These are phyloP conservation scores for Pleurotus cornucopiae DNA, from an alignment of 768 basidiomycete species.

Conservation along the genomic window DNA sequence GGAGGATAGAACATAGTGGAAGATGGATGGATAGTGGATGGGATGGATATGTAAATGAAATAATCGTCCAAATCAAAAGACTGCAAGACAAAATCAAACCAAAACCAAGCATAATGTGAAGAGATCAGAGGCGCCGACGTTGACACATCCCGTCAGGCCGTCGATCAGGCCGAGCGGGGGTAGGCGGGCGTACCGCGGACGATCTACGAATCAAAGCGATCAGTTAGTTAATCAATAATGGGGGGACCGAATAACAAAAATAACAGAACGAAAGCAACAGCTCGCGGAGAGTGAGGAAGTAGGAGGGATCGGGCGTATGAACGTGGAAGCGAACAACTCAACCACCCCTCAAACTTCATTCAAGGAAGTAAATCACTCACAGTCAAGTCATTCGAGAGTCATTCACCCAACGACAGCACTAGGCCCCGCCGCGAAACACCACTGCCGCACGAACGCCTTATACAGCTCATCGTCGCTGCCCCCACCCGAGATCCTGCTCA, in stretches of 20 bases:
- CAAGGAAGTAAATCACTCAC: neutral
- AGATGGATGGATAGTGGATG: neutral
- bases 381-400: neutral
- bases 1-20: neutral
- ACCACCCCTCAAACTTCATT: too few relatives aligned
- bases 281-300: neutral
- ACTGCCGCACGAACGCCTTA: constrained; percentile 59
- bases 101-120: too few relatives aligned
- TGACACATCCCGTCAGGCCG: too few relatives aligned
- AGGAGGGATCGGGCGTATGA: neutral
- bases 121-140: too few relatives aligned
- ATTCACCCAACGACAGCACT: constrained; percentile 2
- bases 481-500: constrained; percentile 1
- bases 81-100: neutral
- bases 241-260: too few relatives aligned
- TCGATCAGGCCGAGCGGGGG: too few relatives aligned
- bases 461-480: constrained; percentile 32
- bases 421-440: constrained; percentile 61
- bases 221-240: too few relatives aligned
- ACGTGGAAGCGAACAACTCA: neutral
- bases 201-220: too few relatives aligned
- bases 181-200: too few relatives aligned
- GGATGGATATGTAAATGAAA: neutral
- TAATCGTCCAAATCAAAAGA: neutral
- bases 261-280: too few relatives aligned